A percentile compares a stretch with the other conserved stretches of the same genome.
These are phyloP conservation scores for Akanthomyces dipterigenus DNA, from an alignment of 2,329 filamentous ascomycete species.

Conservation along the genomic window DNA sequence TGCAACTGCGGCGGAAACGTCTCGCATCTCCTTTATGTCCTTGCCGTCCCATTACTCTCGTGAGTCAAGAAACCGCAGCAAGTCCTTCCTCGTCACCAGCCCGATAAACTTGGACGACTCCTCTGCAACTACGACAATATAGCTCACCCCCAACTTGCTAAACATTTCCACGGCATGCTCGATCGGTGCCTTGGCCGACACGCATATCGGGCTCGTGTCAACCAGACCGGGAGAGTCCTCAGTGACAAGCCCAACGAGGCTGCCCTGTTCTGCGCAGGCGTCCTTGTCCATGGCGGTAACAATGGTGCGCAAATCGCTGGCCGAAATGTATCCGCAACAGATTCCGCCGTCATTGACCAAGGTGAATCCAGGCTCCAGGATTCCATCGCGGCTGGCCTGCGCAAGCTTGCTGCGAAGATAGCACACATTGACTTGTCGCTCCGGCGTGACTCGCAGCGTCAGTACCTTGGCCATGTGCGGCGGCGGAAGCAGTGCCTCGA, in stretches of 20 bases:
- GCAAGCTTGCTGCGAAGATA: neutral
- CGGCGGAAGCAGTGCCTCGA: neutral
- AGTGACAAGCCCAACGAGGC: slow-evolving; percentile 24
- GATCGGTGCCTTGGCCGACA: slow-evolving; percentile 45
- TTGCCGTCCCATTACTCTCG: too few relatives aligned
- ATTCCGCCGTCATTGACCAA: slow-evolving; percentile 41
- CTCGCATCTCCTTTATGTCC: neutral
- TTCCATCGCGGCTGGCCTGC: slow-evolving; percentile 23
- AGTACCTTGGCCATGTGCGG: neutral
- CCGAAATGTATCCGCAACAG: slow-evolving; percentile 48
- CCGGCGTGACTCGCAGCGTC: neutral
- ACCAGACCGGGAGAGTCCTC: slow-evolving; percentile 40
- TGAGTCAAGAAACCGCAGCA: slow-evolving; percentile 20
- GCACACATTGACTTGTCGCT: neutral
- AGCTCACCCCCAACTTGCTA: slow-evolving; percentile 46
- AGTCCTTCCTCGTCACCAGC: slow-evolving; percentile 51
- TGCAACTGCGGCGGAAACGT: neutral
- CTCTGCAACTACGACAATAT: slow-evolving; percentile 47
- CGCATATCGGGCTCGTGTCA: slow-evolving; percentile 44
- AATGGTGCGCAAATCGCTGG: slow-evolving; percentile 46
- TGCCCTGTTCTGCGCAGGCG: slow-evolving; percentile 15
- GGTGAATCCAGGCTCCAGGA: slow-evolving; percentile 49
- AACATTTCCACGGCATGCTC: slow-evolving; percentile 56
- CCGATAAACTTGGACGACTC: slow-evolving; percentile 43
- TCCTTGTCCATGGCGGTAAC: slow-evolving; percentile 28